These are phyloP conservation scores for Phalaenopsis hybrid DNA, from an alignment of 116 monocot species.

Conservation along the genomic window DNA sequence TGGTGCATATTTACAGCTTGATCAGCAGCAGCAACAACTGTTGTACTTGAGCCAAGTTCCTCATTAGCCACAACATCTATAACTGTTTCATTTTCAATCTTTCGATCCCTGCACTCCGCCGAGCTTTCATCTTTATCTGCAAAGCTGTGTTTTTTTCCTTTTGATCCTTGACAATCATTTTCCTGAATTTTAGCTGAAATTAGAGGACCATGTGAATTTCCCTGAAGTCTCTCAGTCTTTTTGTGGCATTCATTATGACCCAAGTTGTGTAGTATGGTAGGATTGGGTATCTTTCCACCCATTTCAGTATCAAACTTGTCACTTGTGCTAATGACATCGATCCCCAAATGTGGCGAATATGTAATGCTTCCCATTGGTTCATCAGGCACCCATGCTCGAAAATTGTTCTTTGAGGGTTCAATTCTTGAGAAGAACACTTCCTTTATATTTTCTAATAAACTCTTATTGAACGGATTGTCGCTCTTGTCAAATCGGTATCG, in stretches of 20 bases:
- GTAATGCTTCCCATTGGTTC: slow-evolving; percentile 27
- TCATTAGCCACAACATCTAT: not conserved
- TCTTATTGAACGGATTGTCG: slow-evolving; percentile 75
- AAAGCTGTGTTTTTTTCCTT: slow-evolving; percentile 3
- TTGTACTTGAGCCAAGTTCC: not conserved
- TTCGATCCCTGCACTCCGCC: not conserved
- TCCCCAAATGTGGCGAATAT: slow-evolving; percentile 18
- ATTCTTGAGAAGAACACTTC: slow-evolving; percentile 67
- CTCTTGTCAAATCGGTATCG: slow-evolving; percentile 77
- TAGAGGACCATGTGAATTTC: not conserved
- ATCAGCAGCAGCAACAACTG: not conserved
- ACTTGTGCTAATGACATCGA: slow-evolving; percentile 20
- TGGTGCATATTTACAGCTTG: not conserved
- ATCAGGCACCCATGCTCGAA: slow-evolving; percentile 53
- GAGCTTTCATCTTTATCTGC: not conserved
- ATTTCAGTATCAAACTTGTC: slow-evolving; percentile 32
- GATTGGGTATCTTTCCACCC: not conserved
- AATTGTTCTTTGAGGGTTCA: slow-evolving; percentile 58
- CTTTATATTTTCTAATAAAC: slow-evolving; percentile 37
- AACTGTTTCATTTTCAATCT: not conserved
- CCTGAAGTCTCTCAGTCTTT: not conserved
- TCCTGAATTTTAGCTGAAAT: not conserved
- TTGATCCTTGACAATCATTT: not conserved
- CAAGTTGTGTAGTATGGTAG: not conserved
- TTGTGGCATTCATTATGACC: slow-evolving; percentile 1